Percentiles rank a stretch among this genome's conserved stretches.
Evolutionary conservation across 768 basidiomycete species (phyloP).

Genomic region (Favolaschia claudopus): DNA sequence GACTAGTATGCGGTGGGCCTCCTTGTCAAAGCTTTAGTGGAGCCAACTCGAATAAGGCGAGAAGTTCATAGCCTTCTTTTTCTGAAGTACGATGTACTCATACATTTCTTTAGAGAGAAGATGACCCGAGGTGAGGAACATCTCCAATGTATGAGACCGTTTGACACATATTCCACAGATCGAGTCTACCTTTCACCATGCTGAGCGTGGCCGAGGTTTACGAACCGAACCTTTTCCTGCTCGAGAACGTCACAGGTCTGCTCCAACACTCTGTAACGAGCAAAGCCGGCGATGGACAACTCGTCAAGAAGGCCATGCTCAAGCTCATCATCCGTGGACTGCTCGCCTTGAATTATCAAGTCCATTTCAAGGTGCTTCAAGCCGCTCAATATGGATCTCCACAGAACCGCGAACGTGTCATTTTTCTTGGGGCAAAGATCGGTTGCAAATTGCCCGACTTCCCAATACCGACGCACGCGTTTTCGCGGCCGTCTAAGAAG

Average conservation of each 20-base stretch:
- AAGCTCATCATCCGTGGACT: conserved; percentile 72
- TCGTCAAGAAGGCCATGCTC: conserved; percentile 62
- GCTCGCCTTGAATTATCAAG: conserved; percentile 74
- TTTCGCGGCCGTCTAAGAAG: conserved; percentile 39
- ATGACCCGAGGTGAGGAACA: conserved; percentile 63
- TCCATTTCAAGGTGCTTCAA: conserved; percentile 68
- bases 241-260: conserved; percentile 79
- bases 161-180: conserved; percentile 44
- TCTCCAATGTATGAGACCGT: not conserved
- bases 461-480: conserved; percentile 70
- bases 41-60: conserved; percentile 68
- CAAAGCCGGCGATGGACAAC: conserved; percentile 33
- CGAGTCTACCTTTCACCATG: conserved; percentile 74
- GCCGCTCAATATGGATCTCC: conserved; percentile 78
- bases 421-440: conserved; percentile 71
- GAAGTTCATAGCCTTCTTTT: conserved; percentile 18
- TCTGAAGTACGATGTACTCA: not conserved
- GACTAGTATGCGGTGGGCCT: conserved; percentile 80
- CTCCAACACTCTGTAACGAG: conserved; percentile 57
- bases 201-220: conserved; percentile 74
- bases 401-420: conserved; percentile 70
- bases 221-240: conserved; percentile 65
- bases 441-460: conserved; percentile 66
- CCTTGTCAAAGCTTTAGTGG: conserved; percentile 79
- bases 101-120: conserved; percentile 50